These are phyloP conservation scores for Schizosaccharomyces cryophilus DNA, from an alignment of 805 yeast genomes.

Conservation along the genomic window DNA sequence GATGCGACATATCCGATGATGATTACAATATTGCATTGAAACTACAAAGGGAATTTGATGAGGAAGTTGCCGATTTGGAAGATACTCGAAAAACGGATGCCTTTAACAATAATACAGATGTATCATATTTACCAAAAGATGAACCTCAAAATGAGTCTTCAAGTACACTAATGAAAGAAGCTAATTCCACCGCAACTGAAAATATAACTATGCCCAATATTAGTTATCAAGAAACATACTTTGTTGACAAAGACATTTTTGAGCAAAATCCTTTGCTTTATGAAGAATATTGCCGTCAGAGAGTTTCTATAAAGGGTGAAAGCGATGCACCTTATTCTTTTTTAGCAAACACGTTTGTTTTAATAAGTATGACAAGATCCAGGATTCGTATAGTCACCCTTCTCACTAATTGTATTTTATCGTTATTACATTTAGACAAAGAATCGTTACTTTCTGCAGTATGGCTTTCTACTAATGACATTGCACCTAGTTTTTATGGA, in stretches of 20 bases:
- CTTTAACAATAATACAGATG: too few species aligned
- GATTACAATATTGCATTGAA: not conserved
- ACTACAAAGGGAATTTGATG: not conserved
- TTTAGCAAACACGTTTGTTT: slow-evolving; percentile 5
- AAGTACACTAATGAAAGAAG: not conserved
- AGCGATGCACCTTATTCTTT: slow-evolving; percentile 7
- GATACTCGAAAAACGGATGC: not conserved
- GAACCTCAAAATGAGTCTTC: not conserved
- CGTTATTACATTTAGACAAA: slow-evolving; percentile 5
- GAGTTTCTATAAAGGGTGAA: not conserved
- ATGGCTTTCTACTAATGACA: slow-evolving; percentile 9
- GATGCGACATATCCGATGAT: not conserved
- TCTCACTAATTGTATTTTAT: slow-evolving; percentile 8
- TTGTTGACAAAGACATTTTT: not conserved
- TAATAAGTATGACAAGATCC: slow-evolving; percentile 8
- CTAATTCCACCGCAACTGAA: too few species aligned
- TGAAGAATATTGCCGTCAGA: not conserved
- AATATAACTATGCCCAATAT: too few species aligned
- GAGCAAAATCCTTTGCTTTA: not conserved
- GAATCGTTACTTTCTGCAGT: slow-evolving; percentile 7
- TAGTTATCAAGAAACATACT: too few species aligned
- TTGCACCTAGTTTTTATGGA: slow-evolving; percentile 8
- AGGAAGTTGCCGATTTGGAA: not conserved
- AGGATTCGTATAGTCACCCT: slow-evolving; percentile 8
- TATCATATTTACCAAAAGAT: not conserved